Evolutionary conservation across 257 asterid genomes (phyloP), one percentile per base, ranked within the genome.

Genomic region (Cinchona pubescens): DNA sequence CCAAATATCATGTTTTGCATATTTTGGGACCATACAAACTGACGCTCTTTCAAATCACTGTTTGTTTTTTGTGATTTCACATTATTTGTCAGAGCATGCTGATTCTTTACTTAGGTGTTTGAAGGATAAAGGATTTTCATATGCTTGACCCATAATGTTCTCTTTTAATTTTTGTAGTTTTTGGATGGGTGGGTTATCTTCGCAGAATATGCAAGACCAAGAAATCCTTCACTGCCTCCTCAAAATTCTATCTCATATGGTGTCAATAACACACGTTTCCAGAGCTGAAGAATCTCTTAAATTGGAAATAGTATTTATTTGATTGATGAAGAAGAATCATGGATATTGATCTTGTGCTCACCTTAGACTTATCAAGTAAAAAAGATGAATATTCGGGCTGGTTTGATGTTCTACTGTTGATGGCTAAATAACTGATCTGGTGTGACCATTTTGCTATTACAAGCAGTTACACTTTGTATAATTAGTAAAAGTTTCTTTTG

Each of bases 111-210:
- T 55, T n/a, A 29, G 23, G 3, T 27, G 12, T 4, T 60, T 66
- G 49, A 66, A 40, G 32, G 12, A 40, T 40, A 16, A 16, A 30
- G 19, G 12, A 0, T 34, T 77, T 40, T 25, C 32, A 48, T 45
- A 35, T 71, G 25, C 13, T n/a, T 61, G 67, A 15, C 21, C 12
- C 25, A 32, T 61, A 13, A 29, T 1, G 14, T 32, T 15, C 67
- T 62, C 32, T 62, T 9, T 8, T 15, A 34, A 51, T 7, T 14
- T 51, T 83, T 83, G 87, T 69, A 91, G 97, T 91, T 84, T 86
- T 71, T 89, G 87, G 97, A 91, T 64, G 97, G 92, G 6, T 89
- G 93, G 97, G 96, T 91, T 71, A 91, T 91, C 71, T 91, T 89
- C 35, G 96, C 92, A 0, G 96, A 91, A 86, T 88, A 89, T 81